These are phyloP conservation scores for Corymbia calophylla DNA, from an alignment of 441 rosid genomes.

Conservation along the genomic window DNA sequence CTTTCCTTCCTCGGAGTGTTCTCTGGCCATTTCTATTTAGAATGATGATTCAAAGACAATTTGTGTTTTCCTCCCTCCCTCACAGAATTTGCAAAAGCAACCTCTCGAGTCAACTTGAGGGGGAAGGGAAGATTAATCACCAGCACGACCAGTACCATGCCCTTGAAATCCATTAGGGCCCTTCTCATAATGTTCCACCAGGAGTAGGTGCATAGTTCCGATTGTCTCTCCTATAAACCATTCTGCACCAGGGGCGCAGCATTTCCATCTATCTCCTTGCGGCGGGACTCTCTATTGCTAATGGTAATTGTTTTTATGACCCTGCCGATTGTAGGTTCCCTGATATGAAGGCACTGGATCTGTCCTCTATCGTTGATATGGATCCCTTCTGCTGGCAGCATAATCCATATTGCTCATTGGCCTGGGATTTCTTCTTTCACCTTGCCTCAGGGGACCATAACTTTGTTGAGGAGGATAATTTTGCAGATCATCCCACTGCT, in stretches of 20 bases:
- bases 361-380: background rate
- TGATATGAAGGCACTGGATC: no score
- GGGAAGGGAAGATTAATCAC: no score
- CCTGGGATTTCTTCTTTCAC: no score
- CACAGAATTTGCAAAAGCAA: no score
- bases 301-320: constrained; percentile 18
- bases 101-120: no score
- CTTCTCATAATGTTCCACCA: constrained; percentile 11
- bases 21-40: background rate
- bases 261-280: constrained; percentile 5
- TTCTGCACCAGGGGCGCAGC: constrained; percentile 5
- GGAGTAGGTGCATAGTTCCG: constrained; percentile 22
- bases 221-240: constrained; percentile 20
- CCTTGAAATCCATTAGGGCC: constrained; percentile 7
- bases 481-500: no score
- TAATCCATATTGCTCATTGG: no score
- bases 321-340: constrained; percentile 13
- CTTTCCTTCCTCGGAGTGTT: background rate
- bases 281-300: constrained; percentile 15
- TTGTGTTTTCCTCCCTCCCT: no score
- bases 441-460: no score
- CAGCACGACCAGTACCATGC: background rate
- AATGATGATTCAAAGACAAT: background rate
- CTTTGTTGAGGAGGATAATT: no score
- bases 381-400: no score